Conservation (phyloP, 169 alveolate genomes). For the Plasmodium knowlesi region DNA sequence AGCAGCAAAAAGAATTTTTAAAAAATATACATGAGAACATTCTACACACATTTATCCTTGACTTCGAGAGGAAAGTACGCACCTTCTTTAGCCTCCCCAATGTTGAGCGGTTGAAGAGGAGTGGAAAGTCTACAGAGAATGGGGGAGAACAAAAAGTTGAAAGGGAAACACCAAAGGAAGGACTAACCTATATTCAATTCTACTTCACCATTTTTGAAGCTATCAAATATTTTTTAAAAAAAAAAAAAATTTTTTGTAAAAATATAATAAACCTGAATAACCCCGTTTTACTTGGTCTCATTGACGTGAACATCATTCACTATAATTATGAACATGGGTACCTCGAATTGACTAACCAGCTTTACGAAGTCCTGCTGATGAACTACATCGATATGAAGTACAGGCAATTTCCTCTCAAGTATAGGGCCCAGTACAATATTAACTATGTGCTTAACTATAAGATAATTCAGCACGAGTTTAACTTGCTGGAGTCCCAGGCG, state of each 20-base stretch:
- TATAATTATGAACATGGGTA: slow-evolving; percentile 30
- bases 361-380: slow-evolving; percentile 21
- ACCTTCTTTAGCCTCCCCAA: slow-evolving; percentile 26
- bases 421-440: slow-evolving; percentile 76
- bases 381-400: slow-evolving; percentile 50
- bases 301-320: slow-evolving; percentile 60
- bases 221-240: slow-evolving; percentile 44
- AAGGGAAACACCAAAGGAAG: slow-evolving; percentile 3
- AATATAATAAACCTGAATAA: slow-evolving; percentile 40
- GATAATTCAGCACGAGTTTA: slow-evolving; percentile 76
- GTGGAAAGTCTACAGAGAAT: neutral
- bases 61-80: slow-evolving; percentile 24
- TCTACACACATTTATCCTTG: slow-evolving; percentile 31
- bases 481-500: slow-evolving; percentile 39
- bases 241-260: slow-evolving; percentile 47
- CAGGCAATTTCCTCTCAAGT: slow-evolving; percentile 37
- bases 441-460: slow-evolving; percentile 81
- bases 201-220: slow-evolving; percentile 58
- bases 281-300: slow-evolving; percentile 42
- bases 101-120: slow-evolving; percentile 17
- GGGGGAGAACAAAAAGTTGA: neutral
- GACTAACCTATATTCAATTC: slow-evolving; percentile 20
- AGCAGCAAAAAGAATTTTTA: slow-evolving; percentile 32
- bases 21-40: slow-evolving; percentile 44
- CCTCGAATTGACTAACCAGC: slow-evolving; percentile 30